Evolutionary conservation across 352 stramenopile species (phyloP), one percentile per base, ranked within the genome.

Genomic region (Phytophthora pluvialis): DNA sequence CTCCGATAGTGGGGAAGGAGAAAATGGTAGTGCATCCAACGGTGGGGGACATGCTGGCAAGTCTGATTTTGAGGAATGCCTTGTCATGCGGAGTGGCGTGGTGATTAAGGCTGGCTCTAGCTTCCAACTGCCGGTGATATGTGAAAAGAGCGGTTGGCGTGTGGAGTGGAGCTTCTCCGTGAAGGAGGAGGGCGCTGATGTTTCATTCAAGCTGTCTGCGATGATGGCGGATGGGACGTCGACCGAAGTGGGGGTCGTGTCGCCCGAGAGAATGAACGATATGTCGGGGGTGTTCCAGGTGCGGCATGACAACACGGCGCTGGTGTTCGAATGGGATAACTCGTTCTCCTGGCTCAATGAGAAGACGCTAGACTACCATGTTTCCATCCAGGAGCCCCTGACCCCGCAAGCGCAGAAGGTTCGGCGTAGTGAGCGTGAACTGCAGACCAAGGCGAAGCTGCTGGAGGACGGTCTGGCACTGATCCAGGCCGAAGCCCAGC

Each of bases 281-380:
- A 70, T 86, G 31, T 81, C 72, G 3, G 84, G 81, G 1, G 69
- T 80, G 10, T 87, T 83, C 35, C 69, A 77, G 4, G 78, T 87
- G 5, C 56, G 66, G 4, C 49, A 75, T 0, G 62, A 77, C 12
- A 70, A 66, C 43, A 77, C 73, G 15, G 81, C 75, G 49, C 69
- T 95, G 1, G 16, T 75, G 16, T 95, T 93, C 44, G 75, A 83
- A 36, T 95, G 86, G 86, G 84, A 95, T 60, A 95, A 95, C 48
- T 73, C 81, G 32, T 95, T 93, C 51, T 93, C 84, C 21, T 95
- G 86, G 86, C 71, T 95, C 1, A 90, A 92, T 42, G 83, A 89
- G 50, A 95, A 95, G 64, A 95, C 86, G 1, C 53, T 95, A 36
- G 86, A 93, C 58, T 93, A 95, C 61, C 86, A 93, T 18, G 86